Evolutionary conservation across 768 basidiomycete species (phyloP).

Genomic region (Tricholoma terreum): DNA sequence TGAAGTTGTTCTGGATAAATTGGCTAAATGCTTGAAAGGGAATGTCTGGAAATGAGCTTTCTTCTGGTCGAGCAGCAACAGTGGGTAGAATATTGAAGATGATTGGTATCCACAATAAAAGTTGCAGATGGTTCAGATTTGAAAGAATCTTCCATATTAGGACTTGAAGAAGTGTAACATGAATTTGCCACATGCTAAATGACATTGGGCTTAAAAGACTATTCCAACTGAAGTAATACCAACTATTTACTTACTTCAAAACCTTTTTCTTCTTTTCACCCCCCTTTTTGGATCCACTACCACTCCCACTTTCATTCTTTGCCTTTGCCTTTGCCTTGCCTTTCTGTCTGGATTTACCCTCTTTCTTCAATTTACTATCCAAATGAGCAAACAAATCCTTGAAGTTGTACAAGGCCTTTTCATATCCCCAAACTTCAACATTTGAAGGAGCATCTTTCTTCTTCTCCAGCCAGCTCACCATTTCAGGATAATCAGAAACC

Average conservation of each 20-base stretch:
- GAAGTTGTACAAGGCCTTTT: neutral
- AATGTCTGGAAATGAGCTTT: neutral
- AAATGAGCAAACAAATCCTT: neutral
- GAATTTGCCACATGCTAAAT: neutral
- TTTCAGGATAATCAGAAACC: neutral
- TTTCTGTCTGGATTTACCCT: neutral
- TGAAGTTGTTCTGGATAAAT: conserved; percentile 1
- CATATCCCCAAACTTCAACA: neutral
- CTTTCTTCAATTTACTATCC: neutral
- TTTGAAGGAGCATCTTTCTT: neutral
- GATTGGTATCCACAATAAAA: neutral
- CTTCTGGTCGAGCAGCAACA: neutral
- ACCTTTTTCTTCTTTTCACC: neutral
- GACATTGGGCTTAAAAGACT: neutral
- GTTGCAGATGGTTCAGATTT: neutral
- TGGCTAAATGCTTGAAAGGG: neutral
- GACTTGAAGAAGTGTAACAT: neutral
- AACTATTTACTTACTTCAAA: neutral
- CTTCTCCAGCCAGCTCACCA: conserved; percentile 1
- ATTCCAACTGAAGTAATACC: neutral
- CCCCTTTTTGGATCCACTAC: no score
- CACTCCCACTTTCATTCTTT: no score
- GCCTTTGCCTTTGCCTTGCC: neutral
- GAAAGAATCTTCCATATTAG: neutral
- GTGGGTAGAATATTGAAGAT: neutral